Evolutionary conservation across 257 asterid species (phyloP).

Genomic region (Solanum okadae): DNA sequence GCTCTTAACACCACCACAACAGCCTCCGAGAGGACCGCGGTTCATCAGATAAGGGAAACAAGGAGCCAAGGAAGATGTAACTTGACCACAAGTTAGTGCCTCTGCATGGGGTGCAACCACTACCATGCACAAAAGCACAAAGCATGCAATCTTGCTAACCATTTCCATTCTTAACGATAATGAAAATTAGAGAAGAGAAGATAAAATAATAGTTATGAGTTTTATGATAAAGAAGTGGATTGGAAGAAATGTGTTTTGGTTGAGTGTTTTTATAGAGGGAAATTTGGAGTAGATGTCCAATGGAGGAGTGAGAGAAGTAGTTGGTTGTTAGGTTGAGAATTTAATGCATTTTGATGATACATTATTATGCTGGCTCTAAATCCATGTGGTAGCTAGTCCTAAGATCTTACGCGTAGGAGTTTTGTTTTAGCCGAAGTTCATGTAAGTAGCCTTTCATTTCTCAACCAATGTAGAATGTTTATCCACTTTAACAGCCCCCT

Average conservation of each 20-base stretch:
- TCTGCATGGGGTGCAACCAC: constrained; percentile 12
- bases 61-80: not conserved
- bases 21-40: not conserved
- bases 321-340: not conserved
- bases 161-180: not conserved
- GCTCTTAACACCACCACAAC: not conserved
- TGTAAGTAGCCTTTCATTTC: too few species aligned
- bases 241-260: not conserved
- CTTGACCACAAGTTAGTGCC: not conserved
- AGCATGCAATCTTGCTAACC: not conserved
- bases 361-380: not conserved
- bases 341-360: not conserved
- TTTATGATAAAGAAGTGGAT: not conserved
- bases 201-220: not conserved
- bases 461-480: too few species aligned
- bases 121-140: not conserved
- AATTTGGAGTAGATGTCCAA: not conserved
- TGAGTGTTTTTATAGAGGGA: not conserved
- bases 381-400: not conserved
- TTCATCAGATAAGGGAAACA: not conserved
- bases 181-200: not conserved
- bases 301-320: not conserved
- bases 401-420: not conserved
- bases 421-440: too few species aligned
- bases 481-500: too few species aligned